Percentiles rank a stretch among this genome's conserved stretches.
Evolutionary conservation across 768 basidiomycete genomes (phyloP).

Genomic region (Boletus rubescentipes): DNA sequence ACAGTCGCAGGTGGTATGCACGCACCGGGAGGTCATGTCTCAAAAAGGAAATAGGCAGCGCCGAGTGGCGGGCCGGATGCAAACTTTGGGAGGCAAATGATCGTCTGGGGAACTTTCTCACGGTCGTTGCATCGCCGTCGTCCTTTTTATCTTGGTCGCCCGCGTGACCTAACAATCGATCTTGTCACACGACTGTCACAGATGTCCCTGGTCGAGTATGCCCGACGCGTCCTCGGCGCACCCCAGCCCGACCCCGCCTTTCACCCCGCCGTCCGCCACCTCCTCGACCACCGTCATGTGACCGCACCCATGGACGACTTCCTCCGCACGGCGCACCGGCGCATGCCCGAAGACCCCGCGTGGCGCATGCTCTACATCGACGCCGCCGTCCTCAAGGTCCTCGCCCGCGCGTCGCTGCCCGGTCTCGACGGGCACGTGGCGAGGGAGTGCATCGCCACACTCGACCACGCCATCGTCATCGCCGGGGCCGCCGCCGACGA

Average conservation of each 20-base stretch:
- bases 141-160: constrained; percentile 62
- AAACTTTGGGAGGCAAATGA: constrained; percentile 44
- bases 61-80: constrained; percentile 42
- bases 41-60: constrained; percentile 53
- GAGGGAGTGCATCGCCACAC: constrained; percentile 48
- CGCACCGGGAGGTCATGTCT: constrained; percentile 77
- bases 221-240: constrained; percentile 10
- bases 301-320: constrained; percentile 33
- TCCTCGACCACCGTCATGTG: not conserved
- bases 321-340: constrained; percentile 46
- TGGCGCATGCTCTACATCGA: constrained; percentile 82
- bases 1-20: not conserved
- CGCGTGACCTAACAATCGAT: constrained; percentile 40
- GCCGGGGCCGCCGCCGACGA: constrained; percentile 69
- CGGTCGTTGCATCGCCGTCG: constrained; percentile 41
- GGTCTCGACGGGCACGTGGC: constrained; percentile 23
- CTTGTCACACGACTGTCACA: constrained; percentile 38
- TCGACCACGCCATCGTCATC: constrained; percentile 83
- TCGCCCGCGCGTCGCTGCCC: constrained; percentile 34
- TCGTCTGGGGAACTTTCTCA: constrained; percentile 54
- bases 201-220: constrained; percentile 11
- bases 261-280: not conserved
- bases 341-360: constrained; percentile 44
- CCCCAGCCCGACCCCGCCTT: constrained; percentile 4
- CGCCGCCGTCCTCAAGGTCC: constrained; percentile 56